Percentiles rank a stretch among this genome's conserved stretches.
Conservation (phyloP, 78 protist species). For the Monocercomonoides exilis region DNA sequence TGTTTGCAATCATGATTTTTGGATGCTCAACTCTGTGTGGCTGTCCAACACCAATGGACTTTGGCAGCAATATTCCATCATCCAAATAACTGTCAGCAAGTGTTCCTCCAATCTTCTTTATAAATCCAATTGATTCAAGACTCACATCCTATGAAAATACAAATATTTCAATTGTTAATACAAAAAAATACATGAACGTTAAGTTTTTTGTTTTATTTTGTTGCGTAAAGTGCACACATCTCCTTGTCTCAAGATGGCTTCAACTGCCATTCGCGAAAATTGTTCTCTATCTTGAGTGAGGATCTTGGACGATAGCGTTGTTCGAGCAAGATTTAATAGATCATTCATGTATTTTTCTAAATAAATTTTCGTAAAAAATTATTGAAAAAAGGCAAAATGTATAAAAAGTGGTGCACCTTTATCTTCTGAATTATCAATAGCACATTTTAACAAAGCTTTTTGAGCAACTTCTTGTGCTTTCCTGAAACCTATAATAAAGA, state of each 20-base stretch:
- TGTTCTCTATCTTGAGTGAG: constrained; percentile 64
- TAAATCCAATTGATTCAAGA: constrained; percentile 81
- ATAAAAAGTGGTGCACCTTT: no score
- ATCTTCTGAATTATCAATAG: constrained; percentile 38
- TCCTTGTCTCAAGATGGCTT: constrained; percentile 80
- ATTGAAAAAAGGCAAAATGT: no score
- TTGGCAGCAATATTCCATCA: constrained; percentile 93
- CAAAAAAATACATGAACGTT: no score
- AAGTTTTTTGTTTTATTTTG: no score
- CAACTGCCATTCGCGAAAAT: constrained; percentile 86
- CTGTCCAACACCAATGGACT: constrained; percentile 91
- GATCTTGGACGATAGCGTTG: constrained; percentile 91
- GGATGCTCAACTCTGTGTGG: constrained; percentile 81
- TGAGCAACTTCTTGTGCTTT: constrained; percentile 73
- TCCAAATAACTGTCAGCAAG: constrained; percentile 85
- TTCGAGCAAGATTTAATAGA: constrained; percentile 84
- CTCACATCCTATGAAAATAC: background rate
- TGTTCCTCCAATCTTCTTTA: constrained; percentile 87
- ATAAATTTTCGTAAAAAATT: background rate
- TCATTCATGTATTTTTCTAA: constrained; percentile 65
- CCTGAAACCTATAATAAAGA: constrained; percentile 38
- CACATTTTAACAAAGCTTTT: constrained; percentile 49
- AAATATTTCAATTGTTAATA: no score
- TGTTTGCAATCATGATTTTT: constrained; percentile 91
- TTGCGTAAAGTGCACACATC: no score